Evolutionary conservation across 2,329 filamentous ascomycete species (phyloP).

Genomic region (Boeremia exigua): DNA sequence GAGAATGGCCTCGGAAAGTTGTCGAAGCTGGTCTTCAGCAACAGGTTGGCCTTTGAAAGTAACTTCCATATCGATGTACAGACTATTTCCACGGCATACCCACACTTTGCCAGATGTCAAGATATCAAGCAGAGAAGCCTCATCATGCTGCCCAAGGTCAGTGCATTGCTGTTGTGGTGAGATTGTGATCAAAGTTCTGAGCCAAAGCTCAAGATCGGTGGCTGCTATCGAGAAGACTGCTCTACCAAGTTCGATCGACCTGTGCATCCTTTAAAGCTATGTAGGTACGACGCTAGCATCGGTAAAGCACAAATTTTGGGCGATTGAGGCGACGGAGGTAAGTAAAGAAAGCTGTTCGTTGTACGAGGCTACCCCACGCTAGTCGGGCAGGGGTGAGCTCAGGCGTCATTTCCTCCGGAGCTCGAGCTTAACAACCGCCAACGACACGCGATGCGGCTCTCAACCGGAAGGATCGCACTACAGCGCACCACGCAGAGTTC

Average conservation of each 20-base stretch:
- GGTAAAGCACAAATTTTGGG: neutral
- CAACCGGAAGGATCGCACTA: conserved; percentile 24
- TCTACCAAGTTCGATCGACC: conserved; percentile 42
- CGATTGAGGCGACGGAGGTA: conserved; percentile 3
- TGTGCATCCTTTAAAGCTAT: conserved; percentile 28
- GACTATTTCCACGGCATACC: conserved; percentile 41
- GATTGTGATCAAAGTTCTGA: conserved; percentile 44
- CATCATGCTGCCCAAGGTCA: conserved; percentile 31
- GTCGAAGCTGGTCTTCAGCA: conserved; percentile 21
- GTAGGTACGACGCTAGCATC: conserved; percentile 4
- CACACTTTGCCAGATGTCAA: conserved; percentile 39
- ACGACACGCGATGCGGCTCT: conserved; percentile 29
- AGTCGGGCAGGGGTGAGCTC: conserved; percentile 23
- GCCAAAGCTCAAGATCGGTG: conserved; percentile 43
- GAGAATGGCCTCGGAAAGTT: conserved; percentile 32
- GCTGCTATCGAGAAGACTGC: conserved; percentile 38
- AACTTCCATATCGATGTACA: conserved; percentile 39
- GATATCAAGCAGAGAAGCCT: conserved; percentile 21
- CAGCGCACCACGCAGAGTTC: conserved; percentile 19
- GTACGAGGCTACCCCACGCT: conserved; percentile 26
- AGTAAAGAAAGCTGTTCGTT: neutral
- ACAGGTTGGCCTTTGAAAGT: conserved; percentile 35
- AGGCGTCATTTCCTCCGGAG: conserved; percentile 26
- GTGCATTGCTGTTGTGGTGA: conserved; percentile 33
- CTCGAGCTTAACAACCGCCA: conserved; percentile 6